These are phyloP conservation scores for Colletotrichum agaves DNA, from an alignment of 2,329 filamentous ascomycete species.

Conservation along the genomic window DNA sequence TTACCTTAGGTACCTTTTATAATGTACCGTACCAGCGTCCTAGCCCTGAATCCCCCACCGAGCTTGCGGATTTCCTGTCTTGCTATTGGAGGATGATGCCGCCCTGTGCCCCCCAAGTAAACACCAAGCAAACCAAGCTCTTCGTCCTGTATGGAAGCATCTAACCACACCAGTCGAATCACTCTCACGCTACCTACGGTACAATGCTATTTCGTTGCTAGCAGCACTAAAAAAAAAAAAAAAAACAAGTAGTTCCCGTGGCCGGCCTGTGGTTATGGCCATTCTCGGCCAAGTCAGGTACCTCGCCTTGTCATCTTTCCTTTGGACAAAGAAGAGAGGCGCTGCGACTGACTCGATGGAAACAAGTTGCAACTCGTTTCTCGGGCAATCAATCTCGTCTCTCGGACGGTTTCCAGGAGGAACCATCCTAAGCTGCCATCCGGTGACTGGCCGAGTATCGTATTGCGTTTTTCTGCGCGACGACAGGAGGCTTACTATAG, in stretches of 20 bases:
- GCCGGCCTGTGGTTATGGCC: conserved; percentile 18
- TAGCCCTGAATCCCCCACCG: conserved; percentile 16
- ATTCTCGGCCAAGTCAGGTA: conserved; percentile 34
- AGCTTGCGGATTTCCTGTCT: conserved; percentile 28
- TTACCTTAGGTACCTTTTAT: no score
- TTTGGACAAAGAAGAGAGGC: conserved; percentile 33
- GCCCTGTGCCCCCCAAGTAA: conserved; percentile 9
- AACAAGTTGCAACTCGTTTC: conserved; percentile 30
- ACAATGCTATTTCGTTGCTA: neutral
- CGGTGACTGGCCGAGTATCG: conserved; percentile 6
- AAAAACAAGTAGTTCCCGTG: conserved; percentile 8
- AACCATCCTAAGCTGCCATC: neutral
- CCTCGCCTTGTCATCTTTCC: conserved; percentile 27
- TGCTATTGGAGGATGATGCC: conserved; percentile 28
- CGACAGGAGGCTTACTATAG: neutral
- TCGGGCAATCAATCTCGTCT: conserved; percentile 31
- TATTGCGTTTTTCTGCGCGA: neutral
- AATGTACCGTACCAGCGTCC: neutral
- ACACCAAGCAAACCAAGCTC: conserved; percentile 16
- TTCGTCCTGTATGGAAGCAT: conserved; percentile 17
- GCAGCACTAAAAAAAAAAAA: conserved; percentile 6
- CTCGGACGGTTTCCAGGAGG: conserved; percentile 1
- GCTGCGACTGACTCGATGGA: conserved; percentile 33
- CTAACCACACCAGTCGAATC: conserved; percentile 7
- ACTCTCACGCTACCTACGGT: neutral